Evolutionary conservation across 2,329 filamentous ascomycete genomes (phyloP), one percentile per base, ranked within the genome.

Genomic region (Rhynchosporium graminicola): DNA sequence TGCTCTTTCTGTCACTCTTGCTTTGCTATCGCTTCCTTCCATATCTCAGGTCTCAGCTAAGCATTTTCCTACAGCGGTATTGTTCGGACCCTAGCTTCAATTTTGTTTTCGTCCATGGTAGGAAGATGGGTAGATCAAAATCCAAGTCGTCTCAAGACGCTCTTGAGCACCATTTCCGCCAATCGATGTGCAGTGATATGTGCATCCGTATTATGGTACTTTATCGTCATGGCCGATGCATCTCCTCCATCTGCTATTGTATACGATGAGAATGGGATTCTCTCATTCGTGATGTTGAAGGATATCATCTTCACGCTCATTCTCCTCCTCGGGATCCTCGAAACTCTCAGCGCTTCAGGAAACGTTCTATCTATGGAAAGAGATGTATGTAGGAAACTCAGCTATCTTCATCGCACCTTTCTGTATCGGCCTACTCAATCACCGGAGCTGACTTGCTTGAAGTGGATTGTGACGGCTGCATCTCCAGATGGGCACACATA

Each of bases 321-420:
- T 7, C 67, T 79, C 5, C 26, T 71, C 4, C 70, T 79, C 8
- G 78, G 77, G 2, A 77, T 79, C 54, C 52, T 78, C 45, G 78
- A 80, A 66, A 74, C 75, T 36, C 71, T 80, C 2, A 77, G 76
- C 64, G 74, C 76, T 1, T 75, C 74, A 6, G 77, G 75, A 1
- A 80, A 80, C 64, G 73, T 78, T 60, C 74, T 80, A 4, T 78
- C 78, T 0, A 80, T 81, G 76, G 79, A 80, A 69, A 72, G 79
- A 20, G 79, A 81, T 66, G 33, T 36, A 10, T 36, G 33, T 36
- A 36, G 33, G 20, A 36, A 36, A 10, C 33, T 2, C 33, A 36
- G 33, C 9, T 36, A 5, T 10, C 9, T 36, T 5, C 33, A 20
- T 20, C 20, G 20, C 20, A 20, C 20, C 20, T 20, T 20, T 20